Percentiles rank a stretch among this genome's conserved stretches.
Conservation (phyloP, 2,329 filamentous ascomycete species). For the Hypoxylon rubiginosum region DNA sequence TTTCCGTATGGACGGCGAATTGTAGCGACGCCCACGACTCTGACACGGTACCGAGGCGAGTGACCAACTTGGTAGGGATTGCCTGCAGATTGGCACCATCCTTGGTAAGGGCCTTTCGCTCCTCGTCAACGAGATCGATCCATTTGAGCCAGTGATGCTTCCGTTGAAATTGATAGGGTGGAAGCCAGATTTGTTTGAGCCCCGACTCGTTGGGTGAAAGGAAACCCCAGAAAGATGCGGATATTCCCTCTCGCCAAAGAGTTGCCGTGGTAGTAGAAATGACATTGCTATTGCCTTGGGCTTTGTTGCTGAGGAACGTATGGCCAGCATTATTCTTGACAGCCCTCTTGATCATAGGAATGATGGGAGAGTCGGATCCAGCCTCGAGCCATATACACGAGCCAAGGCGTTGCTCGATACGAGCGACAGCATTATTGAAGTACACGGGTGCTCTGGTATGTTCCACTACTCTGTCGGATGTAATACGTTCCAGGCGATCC, state of each 20-base stretch:
- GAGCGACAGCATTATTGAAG: conserved; percentile 47
- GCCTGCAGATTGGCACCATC: conserved; percentile 7
- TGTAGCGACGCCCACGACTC: conserved; percentile 10
- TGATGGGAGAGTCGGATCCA: conserved; percentile 45
- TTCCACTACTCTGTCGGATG: conserved; percentile 7
- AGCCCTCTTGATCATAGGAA: conserved; percentile 36
- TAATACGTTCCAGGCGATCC: conserved; percentile 3
- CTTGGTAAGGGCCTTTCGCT: conserved; percentile 4
- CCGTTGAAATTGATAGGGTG: conserved; percentile 34
- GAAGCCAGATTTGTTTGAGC: conserved; percentile 27
- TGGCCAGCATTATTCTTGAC: conserved; percentile 2
- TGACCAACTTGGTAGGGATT: conserved; percentile 5
- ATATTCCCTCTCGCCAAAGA: conserved; percentile 26
- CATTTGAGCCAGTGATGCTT: conserved; percentile 27
- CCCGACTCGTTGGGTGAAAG: conserved; percentile 10
- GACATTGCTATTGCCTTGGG: conserved; percentile 1
- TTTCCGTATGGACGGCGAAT: conserved; percentile 9
- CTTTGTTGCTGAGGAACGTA: conserved; percentile 8
- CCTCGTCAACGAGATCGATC: conserved; percentile 10
- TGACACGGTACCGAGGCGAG: conserved; percentile 1
- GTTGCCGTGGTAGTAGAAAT: background rate
- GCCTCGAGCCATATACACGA: conserved; percentile 53
- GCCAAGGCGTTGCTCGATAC: conserved; percentile 41
- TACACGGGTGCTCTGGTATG: conserved; percentile 50
- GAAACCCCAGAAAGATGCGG: conserved; percentile 30